Base-by-base conservation (phyloP, 176 grass and related monocot species). In the Ensete glaucum region DNA sequence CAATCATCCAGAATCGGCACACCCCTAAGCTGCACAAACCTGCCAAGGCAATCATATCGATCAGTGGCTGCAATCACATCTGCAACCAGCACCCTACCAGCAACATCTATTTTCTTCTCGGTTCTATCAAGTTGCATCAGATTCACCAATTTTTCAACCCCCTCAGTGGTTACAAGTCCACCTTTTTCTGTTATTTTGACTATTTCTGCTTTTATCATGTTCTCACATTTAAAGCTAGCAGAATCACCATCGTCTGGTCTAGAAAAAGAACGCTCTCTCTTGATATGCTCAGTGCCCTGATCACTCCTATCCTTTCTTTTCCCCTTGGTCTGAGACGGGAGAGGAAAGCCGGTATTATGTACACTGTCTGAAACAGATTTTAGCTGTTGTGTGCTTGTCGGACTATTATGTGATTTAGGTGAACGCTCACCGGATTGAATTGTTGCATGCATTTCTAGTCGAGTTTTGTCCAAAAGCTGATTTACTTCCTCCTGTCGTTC, bases 401-500 rank as follows among this genome's bases (percentile, higher is more conserved):
- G 79, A 78, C 83, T 77, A 78, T 88, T 91, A 73, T 84, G 19
- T 52, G 24, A 70, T 78, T 91, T 96, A 24, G 91, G 88, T 78
- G 88, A 91, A 48, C 79, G 85, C 19, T 85, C 88, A 81, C 83
- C 83, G 54, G 88, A 82, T 67, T 96, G 91, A 64, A 91, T 73
- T 43, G 81, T 83, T n/a, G 85, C 85, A 84, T 88, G 85, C 91
- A 96, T 96, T 78, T 96, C 91, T 83, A 81, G 67, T 69, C 71
- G 81, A 67, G 91, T 91, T 86, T 77, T 87, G 19, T 88, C 27
- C 22, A 96, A 82, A 86, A 96, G 88, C 17, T 73, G 81, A 85
- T 96, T 82, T 82, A 96, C 83, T 80, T 96, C 91, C 74, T 90
- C 91, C 84, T 96, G 91, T 3, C 88, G 83, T 70, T 96, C 88